Percentiles rank a stretch among this genome's conserved stretches.
These are phyloP conservation scores for Dipodascus geniculatus DNA, from an alignment of 805 yeast species.

Conservation along the genomic window DNA sequence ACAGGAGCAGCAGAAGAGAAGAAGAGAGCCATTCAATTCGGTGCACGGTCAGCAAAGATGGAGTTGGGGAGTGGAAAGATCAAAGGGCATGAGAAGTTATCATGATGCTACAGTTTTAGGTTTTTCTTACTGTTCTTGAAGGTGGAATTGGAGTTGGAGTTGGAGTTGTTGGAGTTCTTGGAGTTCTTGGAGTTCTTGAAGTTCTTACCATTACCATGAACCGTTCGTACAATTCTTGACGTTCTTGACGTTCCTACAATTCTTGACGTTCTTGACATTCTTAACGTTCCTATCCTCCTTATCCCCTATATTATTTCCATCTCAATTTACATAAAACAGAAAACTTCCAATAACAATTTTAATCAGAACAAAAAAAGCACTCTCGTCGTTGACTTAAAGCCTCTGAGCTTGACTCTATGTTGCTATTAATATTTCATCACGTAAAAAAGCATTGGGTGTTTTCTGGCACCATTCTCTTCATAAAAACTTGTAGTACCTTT, in stretches of 20 bases:
- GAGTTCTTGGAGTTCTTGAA: too few species aligned
- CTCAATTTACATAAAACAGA: too few species aligned
- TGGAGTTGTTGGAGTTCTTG: too few species aligned
- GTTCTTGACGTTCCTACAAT: too few species aligned
- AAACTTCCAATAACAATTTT: neutral
- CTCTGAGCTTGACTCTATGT: constrained; percentile 2
- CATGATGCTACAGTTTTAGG: too few species aligned
- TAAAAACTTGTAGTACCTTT: neutral
- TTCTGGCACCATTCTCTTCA: neutral
- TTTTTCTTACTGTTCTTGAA: too few species aligned
- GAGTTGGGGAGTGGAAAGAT: constrained; percentile 64
- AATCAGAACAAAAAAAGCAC: constrained; percentile 1
- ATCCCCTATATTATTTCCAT: too few species aligned
- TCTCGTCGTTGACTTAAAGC: neutral
- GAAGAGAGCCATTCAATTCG: constrained; percentile 94
- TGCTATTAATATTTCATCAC: constrained; percentile 1
- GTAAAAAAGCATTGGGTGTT: neutral
- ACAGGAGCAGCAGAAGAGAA: constrained; percentile 55
- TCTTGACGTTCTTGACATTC: too few species aligned
- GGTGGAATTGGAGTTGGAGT: too few species aligned
- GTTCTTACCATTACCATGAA: too few species aligned
- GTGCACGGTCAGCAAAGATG: constrained; percentile 91
- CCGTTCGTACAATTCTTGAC: too few species aligned
- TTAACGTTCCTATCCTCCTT: too few species aligned
- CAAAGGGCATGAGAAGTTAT: constrained; percentile 54